Evolutionary conservation across 2,329 filamentous ascomycete species (phyloP), one percentile per base, ranked within the genome.

Genomic region (Trichoderma sp.): DNA sequence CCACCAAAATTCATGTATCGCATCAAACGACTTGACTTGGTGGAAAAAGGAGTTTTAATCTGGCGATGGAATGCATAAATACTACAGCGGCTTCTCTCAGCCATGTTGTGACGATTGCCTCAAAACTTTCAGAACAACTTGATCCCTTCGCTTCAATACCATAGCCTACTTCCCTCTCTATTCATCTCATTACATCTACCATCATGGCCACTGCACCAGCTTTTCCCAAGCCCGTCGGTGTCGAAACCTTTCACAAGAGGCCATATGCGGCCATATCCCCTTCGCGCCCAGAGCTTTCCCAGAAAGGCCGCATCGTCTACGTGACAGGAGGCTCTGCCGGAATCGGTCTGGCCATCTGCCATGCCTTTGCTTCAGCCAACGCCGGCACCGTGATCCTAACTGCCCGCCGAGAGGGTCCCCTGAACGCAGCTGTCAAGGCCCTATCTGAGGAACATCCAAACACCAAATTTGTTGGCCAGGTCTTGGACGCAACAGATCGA

Each of bases 261-360:
- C 64, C 78, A 0, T 83, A 83, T 68, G 70, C 77, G 0, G 71
- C 74, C 69, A 81, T 83, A 69, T 76, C 74, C 0, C 77, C 81
- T 2, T 63, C 69, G 1, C 76, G 77, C 0, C 79, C 80, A 0
- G 78, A 79, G 69, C 77, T 83, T 24, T 79, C 75, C 5, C 79
- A 83, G 43, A 72, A 75, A 5, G 81, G 81, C 16, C 74, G 76
- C 11, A 88, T 84, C 3, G 86, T 90, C 10, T 81, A 92, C 13
- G 87, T 93, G 74, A 90, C 88, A 1, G 90, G 90, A 58, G 88
- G 85, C 26, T 85, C 86, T 1, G 84, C 82, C 0, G 88, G 90
- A 52, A 87, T 92, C 61, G 90, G 90, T 4, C 85, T 87, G 68
- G 86, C 87, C 1, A 85, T 90, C 11, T 89, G 89, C 2, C 82